Conservation (phyloP, 2,329 filamentous ascomycete species). For the Raffaelea albimanens region DNA sequence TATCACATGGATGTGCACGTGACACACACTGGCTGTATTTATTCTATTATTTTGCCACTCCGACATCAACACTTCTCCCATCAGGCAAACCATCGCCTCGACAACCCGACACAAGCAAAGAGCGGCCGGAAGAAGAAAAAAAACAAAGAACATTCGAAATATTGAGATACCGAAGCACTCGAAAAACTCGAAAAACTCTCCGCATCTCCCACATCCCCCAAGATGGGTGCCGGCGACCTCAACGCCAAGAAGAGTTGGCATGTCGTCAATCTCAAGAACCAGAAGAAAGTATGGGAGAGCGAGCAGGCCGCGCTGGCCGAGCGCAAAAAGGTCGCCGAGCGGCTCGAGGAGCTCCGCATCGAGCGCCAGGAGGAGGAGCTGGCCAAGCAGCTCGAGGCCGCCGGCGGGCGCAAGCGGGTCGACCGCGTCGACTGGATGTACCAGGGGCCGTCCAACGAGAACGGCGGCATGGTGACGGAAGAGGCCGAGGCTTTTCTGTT, state of each 20-base stretch:
- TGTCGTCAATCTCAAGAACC: constrained; percentile 82
- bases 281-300: constrained; percentile 80
- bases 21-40: too few relatives aligned
- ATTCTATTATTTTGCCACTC: too few relatives aligned
- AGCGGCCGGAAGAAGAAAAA: too few relatives aligned
- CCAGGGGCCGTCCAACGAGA: constrained; percentile 69
- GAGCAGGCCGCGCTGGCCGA: constrained; percentile 90
- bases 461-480: constrained; percentile 61
- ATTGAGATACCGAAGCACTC: too few relatives aligned
- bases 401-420: constrained; percentile 69
- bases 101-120: background rate
- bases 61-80: background rate
- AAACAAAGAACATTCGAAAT: too few relatives aligned
- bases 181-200: too few relatives aligned
- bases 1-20: too few relatives aligned
- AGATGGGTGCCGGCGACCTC: constrained; percentile 80
- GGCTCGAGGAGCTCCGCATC: constrained; percentile 87
- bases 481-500: constrained; percentile 91
- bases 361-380: constrained; percentile 89
- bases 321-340: constrained; percentile 85
- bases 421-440: constrained; percentile 99
- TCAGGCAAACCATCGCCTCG: background rate
- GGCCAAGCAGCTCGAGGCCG: constrained; percentile 78
- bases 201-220: background rate
- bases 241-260: constrained; percentile 96